Evolutionary conservation across 2,329 filamentous ascomycete genomes (phyloP).

Genomic region (Aspergillus oerlinghausenensis): DNA sequence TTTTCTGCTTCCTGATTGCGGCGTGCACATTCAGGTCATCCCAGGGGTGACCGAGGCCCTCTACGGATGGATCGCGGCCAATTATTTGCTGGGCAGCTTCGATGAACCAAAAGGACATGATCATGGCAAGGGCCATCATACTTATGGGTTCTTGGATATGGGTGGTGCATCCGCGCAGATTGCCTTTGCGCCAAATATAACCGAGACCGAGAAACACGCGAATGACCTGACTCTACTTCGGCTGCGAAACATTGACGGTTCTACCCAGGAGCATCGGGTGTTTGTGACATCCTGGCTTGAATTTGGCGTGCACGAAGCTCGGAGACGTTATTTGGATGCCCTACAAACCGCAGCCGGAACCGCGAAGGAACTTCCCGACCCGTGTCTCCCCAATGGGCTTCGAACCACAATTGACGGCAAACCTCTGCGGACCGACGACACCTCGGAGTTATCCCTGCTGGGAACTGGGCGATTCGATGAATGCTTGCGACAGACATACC

Average conservation of each 20-base stretch:
- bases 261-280: constrained; percentile 73
- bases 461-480: constrained; percentile 86
- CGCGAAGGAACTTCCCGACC: constrained; percentile 72
- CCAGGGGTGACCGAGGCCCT: constrained; percentile 91
- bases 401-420: constrained; percentile 69
- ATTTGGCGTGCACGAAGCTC: constrained; percentile 93
- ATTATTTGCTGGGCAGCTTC: constrained; percentile 90
- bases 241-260: constrained; percentile 76
- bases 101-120: constrained; percentile 68
- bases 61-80: constrained; percentile 96
- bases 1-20: constrained; percentile 87
- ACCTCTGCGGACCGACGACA: constrained; percentile 40
- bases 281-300: constrained; percentile 97
- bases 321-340: constrained; percentile 74
- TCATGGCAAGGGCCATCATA: constrained; percentile 85
- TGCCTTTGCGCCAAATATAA: constrained; percentile 90
- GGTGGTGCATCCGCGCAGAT: constrained; percentile 96
- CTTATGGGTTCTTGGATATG: constrained; percentile 98
- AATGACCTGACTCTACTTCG: constrained; percentile 84
- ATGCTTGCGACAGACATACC: constrained; percentile 76
- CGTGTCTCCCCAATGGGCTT: constrained; percentile 78
- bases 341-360: constrained; percentile 60
- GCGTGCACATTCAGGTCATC: constrained; percentile 86
- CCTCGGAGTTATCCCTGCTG: constrained; percentile 54
- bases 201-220: constrained; percentile 83